Conservation (phyloP, 768 basidiomycete genomes). For the Mrakia frigida region DNA sequence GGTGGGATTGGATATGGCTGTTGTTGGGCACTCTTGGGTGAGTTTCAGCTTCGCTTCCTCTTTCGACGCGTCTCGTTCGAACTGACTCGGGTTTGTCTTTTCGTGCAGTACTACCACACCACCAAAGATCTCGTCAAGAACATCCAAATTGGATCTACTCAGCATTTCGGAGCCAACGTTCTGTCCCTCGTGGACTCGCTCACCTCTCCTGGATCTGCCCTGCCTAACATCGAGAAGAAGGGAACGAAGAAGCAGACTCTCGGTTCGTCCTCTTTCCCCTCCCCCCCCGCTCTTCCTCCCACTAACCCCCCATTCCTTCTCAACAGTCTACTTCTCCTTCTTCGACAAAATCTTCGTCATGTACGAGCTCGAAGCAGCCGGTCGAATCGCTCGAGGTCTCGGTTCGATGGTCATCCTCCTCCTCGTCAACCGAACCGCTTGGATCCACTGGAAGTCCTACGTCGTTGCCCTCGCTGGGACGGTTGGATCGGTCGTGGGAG, state of each 20-base stretch:
- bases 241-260: conserved; percentile 9
- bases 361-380: conserved; percentile 23
- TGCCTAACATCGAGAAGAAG: background rate
- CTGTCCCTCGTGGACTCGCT: conserved; percentile 29
- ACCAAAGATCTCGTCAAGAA: conserved; percentile 23
- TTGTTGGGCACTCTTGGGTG: conserved; percentile 27
- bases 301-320: background rate
- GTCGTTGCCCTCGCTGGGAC: background rate
- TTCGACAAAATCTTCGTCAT: conserved; percentile 24
- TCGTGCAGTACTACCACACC: conserved; percentile 28
- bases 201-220: background rate
- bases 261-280: background rate
- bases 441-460: conserved; percentile 13
- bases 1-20: conserved; percentile 25
- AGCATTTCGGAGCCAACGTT: conserved; percentile 32
- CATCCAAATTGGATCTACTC: conserved; percentile 27
- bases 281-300: background rate
- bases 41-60: background rate
- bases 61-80: background rate
- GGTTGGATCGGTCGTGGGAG: conserved; percentile 14
- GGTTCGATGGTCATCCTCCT: conserved; percentile 16
- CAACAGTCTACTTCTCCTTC: conserved; percentile 30
- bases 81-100: background rate
- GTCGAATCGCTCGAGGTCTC: conserved; percentile 10
- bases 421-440: conserved; percentile 26